phyloP scores from a whole-genome alignment of 2,329 filamentous ascomycete species.

The Venturia pyrina region DNA sequence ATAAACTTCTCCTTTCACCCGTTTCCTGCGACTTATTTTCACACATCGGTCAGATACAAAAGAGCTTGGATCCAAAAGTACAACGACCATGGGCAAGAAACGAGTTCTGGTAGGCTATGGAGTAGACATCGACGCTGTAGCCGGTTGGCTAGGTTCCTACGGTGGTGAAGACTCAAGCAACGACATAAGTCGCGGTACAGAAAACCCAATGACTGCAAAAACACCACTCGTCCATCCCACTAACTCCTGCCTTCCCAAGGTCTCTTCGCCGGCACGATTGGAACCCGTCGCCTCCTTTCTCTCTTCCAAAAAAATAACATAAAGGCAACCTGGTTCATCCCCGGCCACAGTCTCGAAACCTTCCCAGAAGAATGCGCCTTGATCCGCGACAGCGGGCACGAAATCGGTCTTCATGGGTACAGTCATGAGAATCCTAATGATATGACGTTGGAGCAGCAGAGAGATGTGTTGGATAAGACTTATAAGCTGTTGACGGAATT shows the following conservation, averaged over 20 bases:
- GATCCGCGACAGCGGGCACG: slow-evolving; percentile 53
- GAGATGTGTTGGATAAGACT: slow-evolving; percentile 64
- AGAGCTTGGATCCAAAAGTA: not conserved
- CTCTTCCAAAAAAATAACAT: slow-evolving; percentile 66
- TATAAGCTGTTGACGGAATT: slow-evolving; percentile 57
- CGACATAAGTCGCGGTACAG: slow-evolving; percentile 51
- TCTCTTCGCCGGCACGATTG: slow-evolving; percentile 60
- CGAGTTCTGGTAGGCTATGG: slow-evolving; percentile 51
- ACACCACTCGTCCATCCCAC: not conserved
- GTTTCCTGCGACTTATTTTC: not conserved
- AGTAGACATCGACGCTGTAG: slow-evolving; percentile 67
- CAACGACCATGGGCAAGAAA: slow-evolving; percentile 34
- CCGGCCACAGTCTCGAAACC: slow-evolving; percentile 49
- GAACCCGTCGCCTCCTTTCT: slow-evolving; percentile 56
- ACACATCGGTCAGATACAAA: not conserved
- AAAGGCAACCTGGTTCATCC: slow-evolving; percentile 58
- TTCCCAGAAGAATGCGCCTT: slow-evolving; percentile 54
- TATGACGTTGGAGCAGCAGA: slow-evolving; percentile 67
- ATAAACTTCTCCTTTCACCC: not conserved
- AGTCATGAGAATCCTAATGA: slow-evolving; percentile 62
- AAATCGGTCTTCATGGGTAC: slow-evolving; percentile 61
- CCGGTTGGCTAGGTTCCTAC: slow-evolving; percentile 67
- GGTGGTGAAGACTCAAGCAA: slow-evolving; percentile 62
- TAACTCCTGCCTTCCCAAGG: slow-evolving; percentile 23
- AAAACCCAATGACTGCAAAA: not conserved